Conservation (phyloP, 805 yeast species). For the Kluyveromyces dobzhanskii region DNA sequence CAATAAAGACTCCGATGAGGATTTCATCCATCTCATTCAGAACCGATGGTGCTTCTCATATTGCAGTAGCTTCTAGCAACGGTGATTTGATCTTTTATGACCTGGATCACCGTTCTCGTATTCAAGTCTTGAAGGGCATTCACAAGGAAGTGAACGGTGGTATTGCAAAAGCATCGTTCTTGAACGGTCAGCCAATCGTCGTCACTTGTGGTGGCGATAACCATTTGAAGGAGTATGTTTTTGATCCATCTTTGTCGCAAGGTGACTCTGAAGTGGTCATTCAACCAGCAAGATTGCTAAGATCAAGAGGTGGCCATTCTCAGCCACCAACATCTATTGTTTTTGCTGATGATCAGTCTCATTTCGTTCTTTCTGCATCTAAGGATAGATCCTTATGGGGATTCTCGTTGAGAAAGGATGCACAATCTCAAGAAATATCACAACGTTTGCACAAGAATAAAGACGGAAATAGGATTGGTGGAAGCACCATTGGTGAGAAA, state of each 20-base stretch:
- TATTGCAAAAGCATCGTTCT: conserved; percentile 59
- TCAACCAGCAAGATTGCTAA: conserved; percentile 81
- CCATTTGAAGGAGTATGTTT: conserved; percentile 78
- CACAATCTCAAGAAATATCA: conserved; percentile 90
- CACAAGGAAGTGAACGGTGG: conserved; percentile 75
- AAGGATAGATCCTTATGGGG: conserved; percentile 83
- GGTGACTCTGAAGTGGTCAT: conserved; percentile 42
- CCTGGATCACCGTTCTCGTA: conserved; percentile 58
- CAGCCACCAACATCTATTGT: conserved; percentile 72
- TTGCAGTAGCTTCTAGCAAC: conserved; percentile 65
- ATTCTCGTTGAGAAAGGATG: conserved; percentile 88
- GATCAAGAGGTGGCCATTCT: conserved; percentile 97
- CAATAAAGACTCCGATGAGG: conserved; percentile 35
- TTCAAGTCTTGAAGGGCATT: conserved; percentile 65
- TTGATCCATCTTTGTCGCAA: conserved; percentile 80
- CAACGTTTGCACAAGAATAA: conserved; percentile 49
- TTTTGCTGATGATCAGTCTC: conserved; percentile 76
- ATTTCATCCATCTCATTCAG: conserved; percentile 68
- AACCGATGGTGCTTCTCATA: conserved; percentile 80
- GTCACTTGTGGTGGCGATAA: conserved; percentile 91
- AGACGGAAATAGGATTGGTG: conserved; percentile 46
- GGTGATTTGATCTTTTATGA: conserved; percentile 89
- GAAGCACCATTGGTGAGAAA: conserved; percentile 55
- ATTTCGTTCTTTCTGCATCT: conserved; percentile 79
- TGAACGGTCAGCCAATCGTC: conserved; percentile 86